Evolutionary conservation across 2,329 filamentous ascomycete genomes (phyloP), one percentile per base, ranked within the genome.

Genomic region (Scedosporium dehoogii): DNA sequence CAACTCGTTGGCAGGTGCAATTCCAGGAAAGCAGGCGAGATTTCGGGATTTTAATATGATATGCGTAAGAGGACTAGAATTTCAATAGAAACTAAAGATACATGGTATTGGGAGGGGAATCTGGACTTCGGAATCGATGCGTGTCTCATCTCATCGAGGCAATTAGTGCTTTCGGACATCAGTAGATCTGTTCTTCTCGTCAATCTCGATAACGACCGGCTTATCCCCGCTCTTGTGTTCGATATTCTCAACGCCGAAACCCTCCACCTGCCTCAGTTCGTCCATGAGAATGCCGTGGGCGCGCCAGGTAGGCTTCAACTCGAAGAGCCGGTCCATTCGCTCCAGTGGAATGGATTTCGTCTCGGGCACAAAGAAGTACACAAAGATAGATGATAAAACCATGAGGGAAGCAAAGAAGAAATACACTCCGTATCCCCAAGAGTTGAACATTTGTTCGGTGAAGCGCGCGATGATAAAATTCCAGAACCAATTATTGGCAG

Each of bases 401-500:
- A 58, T 62, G 21, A 62, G 38, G 41, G 38, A 46, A 6, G 53
- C 60, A 42, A 62, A 62, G 38, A 62, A 62, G 27, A 62, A 38
- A 53, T 58, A 62, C 16, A 58, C 60, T 5, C 60, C 60, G 42
- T 57, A 62, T 18, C 53, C 55, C 51, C 23, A 27, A 25, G 69
- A 90, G 79, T 71, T 90, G 89, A 72, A 65, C 70, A 72, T 73
- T 58, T 72, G 69, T 9, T 70, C 69, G 1, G 68, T 67, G 44
- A 69, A 69, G 58, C 71, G 69, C 7, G 67, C 68, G 7, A 73
- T 67, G 57, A 68, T 66, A 62, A 73, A 73, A 72, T 89, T 90
- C 77, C 78, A 87, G 68, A 87, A 80, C 88, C 88, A 91, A 73
- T 91, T 90, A 73, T 83, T 87, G 2, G 84, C 84, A 0, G 87